A percentile compares a stretch with the other conserved stretches of the same genome.
phyloP scores from a whole-genome alignment of 2,329 filamentous ascomycete species.

The Aspergillus fijiensis region DNA sequence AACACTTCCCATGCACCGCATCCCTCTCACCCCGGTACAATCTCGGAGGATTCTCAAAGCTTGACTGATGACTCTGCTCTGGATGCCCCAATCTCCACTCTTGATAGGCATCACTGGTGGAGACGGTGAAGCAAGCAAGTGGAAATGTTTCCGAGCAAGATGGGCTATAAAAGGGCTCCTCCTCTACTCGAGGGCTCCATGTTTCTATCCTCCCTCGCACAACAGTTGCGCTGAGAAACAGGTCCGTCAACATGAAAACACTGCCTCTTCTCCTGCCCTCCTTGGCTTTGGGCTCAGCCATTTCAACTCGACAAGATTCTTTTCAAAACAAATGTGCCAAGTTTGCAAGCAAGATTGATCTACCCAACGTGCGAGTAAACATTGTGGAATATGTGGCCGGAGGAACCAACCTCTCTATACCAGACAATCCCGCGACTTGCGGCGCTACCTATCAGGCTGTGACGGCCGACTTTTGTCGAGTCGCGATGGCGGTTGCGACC shows the following conservation, averaged over 20 bases:
- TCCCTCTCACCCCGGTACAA: background rate
- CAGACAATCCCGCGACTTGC: conserved; percentile 41
- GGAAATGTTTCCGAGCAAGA: background rate
- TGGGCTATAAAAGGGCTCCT: background rate
- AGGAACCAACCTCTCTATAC: conserved; percentile 40
- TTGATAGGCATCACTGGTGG: background rate
- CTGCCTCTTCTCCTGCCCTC: conserved; percentile 15
- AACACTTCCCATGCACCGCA: background rate
- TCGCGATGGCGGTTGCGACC: conserved; percentile 44
- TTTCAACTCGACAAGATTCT: conserved; percentile 23
- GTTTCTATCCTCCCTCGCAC: background rate
- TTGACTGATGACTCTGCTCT: background rate
- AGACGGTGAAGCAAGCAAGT: background rate
- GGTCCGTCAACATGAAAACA: conserved; percentile 12
- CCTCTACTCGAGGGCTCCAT: background rate
- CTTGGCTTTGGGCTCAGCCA: conserved; percentile 22
- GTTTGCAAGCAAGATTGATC: conserved; percentile 27
- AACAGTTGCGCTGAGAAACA: background rate
- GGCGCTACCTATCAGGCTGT: conserved; percentile 35
- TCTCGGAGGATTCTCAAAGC: background rate
- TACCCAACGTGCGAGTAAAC: conserved; percentile 33
- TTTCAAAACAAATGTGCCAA: conserved; percentile 27
- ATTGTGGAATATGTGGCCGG: conserved; percentile 36
- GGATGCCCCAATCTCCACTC: background rate
- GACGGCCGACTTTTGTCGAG: conserved; percentile 37